Base-by-base conservation (phyloP, 345 rosid genomes). In the Excoecaria agallocha region DNA sequence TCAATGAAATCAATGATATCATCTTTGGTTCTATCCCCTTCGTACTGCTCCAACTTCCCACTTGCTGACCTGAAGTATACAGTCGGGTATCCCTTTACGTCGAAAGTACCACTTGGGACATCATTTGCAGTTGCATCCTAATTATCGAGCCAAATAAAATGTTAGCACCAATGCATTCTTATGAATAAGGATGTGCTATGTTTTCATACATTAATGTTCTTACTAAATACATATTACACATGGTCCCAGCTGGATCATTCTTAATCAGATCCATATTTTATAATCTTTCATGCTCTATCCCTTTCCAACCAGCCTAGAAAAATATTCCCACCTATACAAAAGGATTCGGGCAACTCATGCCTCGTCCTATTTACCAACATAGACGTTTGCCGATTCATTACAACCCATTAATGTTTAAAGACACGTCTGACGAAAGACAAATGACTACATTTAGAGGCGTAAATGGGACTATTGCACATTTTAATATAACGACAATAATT, bases 121-220 rank as follows among this genome's bases (percentile, higher is more conserved):
- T 95, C 98, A 79, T 95, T 95, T 68, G 94, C 88, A 5, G 99
- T 91, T 59, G 94, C 91, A 55, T 95, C 99, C 99, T 95, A 79
- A 2, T 16, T 3, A 24, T 41, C 13, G 12, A 20, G 58, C 46
- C 10, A 8, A 43, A 70, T 2, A 6, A 4, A 54, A 41, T 63
- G 38, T 37, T 10, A 37, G 57, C 60, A 13, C 30, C 24, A 62
- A 10, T 62, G 3, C 35, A 69, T 19, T 7, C 39, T 50, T 56
- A 20, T 11, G 13, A 20, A 50, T 37, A 7, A 35, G 25, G 25
- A 9, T 46, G 38, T 37, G 22, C 25, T 30, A 30, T 2, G 30
- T 30, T 30, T 30, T 30, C 30, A 30, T 2, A 30, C 30, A 30
- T 30, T 30, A 30, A 30, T 30, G 30, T 30, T 30, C 30, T 30